These are phyloP conservation scores for Pythium folliculosum DNA, from an alignment of 352 stramenopile species.

Conservation along the genomic window DNA sequence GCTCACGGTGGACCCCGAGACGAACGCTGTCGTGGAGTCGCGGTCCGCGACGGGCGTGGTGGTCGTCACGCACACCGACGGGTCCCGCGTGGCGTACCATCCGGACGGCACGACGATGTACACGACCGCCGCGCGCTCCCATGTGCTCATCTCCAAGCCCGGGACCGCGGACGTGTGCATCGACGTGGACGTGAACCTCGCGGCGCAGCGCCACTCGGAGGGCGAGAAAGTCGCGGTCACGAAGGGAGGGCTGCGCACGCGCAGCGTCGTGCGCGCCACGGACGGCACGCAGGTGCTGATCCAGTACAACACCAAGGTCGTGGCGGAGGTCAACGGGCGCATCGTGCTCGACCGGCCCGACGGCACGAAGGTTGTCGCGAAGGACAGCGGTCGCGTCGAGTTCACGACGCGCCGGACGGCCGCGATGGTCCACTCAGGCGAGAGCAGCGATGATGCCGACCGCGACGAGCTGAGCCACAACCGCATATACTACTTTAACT, in stretches of 20 bases:
- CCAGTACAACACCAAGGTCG: constrained; percentile 78
- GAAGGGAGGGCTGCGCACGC: constrained; percentile 63
- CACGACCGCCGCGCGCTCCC: constrained; percentile 42
- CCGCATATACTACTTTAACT: constrained; percentile 80
- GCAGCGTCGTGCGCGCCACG: constrained; percentile 47
- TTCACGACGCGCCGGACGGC: constrained; percentile 26
- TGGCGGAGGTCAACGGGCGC: constrained; percentile 71
- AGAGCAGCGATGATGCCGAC: constrained; percentile 57
- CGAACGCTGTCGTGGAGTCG: constrained; percentile 61
- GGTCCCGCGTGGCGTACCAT: constrained; percentile 62
- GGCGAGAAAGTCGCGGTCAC: constrained; percentile 67
- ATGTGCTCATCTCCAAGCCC: constrained; percentile 58
- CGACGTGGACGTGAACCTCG: constrained; percentile 69
- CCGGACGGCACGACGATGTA: constrained; percentile 65
- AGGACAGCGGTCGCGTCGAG: constrained; percentile 75
- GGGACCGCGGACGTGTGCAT: constrained; percentile 64
- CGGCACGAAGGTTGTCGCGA: constrained; percentile 52
- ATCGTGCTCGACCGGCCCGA: constrained; percentile 50
- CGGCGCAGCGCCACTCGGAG: constrained; percentile 52
- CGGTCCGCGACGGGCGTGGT: constrained; percentile 46
- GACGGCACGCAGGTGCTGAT: constrained; percentile 67
- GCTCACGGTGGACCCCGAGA: constrained; percentile 65
- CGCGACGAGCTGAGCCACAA: constrained; percentile 59
- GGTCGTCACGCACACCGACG: constrained; percentile 64
- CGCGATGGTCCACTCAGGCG: neutral